These are phyloP conservation scores for Handroanthus guayacan DNA, from an alignment of 257 asterid species.

Conservation along the genomic window DNA sequence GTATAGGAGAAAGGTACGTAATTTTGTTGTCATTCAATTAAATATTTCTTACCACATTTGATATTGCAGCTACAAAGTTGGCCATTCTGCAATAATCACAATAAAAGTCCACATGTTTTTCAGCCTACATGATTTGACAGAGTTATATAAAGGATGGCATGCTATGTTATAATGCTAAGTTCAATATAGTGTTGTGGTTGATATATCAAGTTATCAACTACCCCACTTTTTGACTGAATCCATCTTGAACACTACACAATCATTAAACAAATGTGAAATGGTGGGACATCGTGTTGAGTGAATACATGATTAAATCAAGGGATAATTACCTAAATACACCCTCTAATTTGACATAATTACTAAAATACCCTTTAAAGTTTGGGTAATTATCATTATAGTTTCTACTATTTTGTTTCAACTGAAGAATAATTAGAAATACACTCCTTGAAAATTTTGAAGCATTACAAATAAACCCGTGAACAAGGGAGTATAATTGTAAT, in stretches of 20 bases:
- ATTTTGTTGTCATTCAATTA: not conserved
- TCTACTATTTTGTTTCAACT: no score
- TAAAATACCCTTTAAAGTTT: no score
- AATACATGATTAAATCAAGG: not conserved
- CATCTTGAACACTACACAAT: not conserved
- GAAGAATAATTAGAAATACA: no score
- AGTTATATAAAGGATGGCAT: conserved; percentile 7
- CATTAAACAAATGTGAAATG: not conserved
- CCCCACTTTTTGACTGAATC: conserved; percentile 35
- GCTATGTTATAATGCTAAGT: conserved; percentile 26
- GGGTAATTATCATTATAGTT: no score
- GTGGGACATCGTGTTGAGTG: conserved; percentile 32
- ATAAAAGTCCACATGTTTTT: not conserved
- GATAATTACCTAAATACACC: not conserved
- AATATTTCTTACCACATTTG: not conserved
- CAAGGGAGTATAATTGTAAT: no score
- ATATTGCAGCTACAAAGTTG: not conserved
- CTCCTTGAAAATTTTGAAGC: no score
- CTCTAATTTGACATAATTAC: not conserved
- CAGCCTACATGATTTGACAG: conserved; percentile 17
- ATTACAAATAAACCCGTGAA: no score
- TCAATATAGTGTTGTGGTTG: conserved; percentile 35
- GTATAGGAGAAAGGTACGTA: not conserved
- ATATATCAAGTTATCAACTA: conserved; percentile 33
- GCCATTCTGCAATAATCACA: not conserved